phyloP scores from a whole-genome alignment of 2,329 filamentous ascomycete species.

The Alternaria brassicicola region DNA sequence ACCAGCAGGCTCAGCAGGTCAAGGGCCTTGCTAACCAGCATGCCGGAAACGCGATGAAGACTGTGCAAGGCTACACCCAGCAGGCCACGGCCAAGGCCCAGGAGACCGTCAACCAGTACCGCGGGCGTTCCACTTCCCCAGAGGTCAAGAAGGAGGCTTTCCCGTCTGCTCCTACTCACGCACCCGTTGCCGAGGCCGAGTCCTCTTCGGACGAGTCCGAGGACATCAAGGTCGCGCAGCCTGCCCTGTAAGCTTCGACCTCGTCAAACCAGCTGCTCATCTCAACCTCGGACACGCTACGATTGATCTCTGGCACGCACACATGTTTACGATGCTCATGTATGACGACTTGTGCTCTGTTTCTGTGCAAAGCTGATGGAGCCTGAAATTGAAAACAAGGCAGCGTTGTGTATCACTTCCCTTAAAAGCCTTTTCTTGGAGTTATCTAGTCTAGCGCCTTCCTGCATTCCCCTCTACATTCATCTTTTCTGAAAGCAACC shows the following conservation, averaged over 20 bases:
- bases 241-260: slow-evolving; percentile 32
- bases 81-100: slow-evolving; percentile 67
- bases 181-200: slow-evolving; percentile 14
- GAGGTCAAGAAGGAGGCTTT: slow-evolving; percentile 33
- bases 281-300: slow-evolving; percentile 1
- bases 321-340: slow-evolving; percentile 30
- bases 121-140: slow-evolving; percentile 47
- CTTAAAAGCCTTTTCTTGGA: slow-evolving; percentile 34
- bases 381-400: slow-evolving; percentile 36
- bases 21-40: slow-evolving; percentile 66
- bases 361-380: slow-evolving; percentile 27
- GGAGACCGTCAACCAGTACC: slow-evolving; percentile 53
- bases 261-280: neutral
- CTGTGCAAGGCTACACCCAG: slow-evolving; percentile 64
- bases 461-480: slow-evolving; percentile 24
- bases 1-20: slow-evolving; percentile 64
- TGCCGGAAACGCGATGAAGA: slow-evolving; percentile 62
- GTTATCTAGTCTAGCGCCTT: slow-evolving; percentile 31
- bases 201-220: slow-evolving; percentile 13
- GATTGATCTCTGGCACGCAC: slow-evolving; percentile 13
- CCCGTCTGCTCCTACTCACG: slow-evolving; percentile 23
- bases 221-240: slow-evolving; percentile 29
- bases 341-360: slow-evolving; percentile 30
- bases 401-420: slow-evolving; percentile 32
- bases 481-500: slow-evolving; percentile 10